Conservation (phyloP, 768 basidiomycete genomes). For the Rhodotorula graminis region DNA sequence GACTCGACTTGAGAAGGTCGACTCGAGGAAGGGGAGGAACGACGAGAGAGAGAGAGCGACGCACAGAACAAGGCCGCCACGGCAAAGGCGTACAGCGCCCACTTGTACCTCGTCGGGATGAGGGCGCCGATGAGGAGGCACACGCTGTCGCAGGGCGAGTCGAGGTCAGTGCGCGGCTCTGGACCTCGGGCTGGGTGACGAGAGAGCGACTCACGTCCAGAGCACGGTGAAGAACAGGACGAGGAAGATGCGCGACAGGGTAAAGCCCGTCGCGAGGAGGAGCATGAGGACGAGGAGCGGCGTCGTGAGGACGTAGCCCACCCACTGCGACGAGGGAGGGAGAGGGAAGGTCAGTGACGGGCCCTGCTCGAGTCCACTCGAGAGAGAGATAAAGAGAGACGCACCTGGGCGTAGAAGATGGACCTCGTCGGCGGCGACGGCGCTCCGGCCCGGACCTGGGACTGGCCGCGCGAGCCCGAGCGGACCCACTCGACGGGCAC, state of each 20-base stretch:
- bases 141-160: not conserved
- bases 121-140: conserved; percentile 19
- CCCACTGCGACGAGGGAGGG: not conserved
- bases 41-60: not conserved
- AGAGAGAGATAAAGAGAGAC: too few species aligned
- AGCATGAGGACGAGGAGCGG: conserved; percentile 24
- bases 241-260: conserved; percentile 25
- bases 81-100: not conserved
- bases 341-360: not conserved
- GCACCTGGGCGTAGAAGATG: conserved; percentile 17
- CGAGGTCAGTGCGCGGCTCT: not conserved
- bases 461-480: conserved; percentile 6
- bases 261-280: conserved; percentile 15
- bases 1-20: not conserved
- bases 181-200: not conserved
- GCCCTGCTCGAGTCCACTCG: too few species aligned
- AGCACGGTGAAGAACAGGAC: conserved; percentile 9
- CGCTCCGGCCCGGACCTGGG: conserved; percentile 8
- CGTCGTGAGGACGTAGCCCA: conserved; percentile 11
- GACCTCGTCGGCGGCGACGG: conserved; percentile 9
- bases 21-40: too few species aligned
- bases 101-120: conserved; percentile 17
- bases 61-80: not conserved
- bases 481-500: conserved; percentile 23
- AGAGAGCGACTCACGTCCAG: not conserved